Evolutionary conservation across 2,329 filamentous ascomycete species (phyloP).

Genomic region (Xylariomycetidae sp.): DNA sequence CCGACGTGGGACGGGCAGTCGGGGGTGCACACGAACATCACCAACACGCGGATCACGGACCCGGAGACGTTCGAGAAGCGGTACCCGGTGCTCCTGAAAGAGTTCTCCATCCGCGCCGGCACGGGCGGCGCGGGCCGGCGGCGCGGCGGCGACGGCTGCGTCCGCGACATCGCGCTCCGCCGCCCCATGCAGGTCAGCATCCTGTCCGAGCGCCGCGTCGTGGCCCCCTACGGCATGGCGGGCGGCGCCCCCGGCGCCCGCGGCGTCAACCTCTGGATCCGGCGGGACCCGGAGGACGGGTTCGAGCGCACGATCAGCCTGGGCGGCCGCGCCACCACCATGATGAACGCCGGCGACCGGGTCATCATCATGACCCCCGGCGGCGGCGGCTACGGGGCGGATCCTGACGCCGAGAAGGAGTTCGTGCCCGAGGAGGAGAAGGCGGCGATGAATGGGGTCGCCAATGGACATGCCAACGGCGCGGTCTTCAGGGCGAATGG

Average conservation of each 20-base stretch:
- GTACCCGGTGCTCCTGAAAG: conserved; percentile 61
- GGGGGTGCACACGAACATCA: conserved; percentile 68
- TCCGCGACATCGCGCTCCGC: conserved; percentile 66
- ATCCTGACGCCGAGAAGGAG: conserved; percentile 6
- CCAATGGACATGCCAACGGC: neutral
- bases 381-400: conserved; percentile 42
- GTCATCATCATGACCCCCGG: conserved; percentile 57
- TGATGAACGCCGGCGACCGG: conserved; percentile 51
- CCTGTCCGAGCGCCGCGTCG: conserved; percentile 61
- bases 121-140: conserved; percentile 55
- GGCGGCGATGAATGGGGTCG: neutral
- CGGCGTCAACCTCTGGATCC: conserved; percentile 64
- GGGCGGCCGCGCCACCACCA: conserved; percentile 54
- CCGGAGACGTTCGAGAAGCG: conserved; percentile 63
- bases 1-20: conserved; percentile 59
- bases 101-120: conserved; percentile 53
- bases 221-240: conserved; percentile 64
- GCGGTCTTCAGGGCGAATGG: conserved; percentile 4
- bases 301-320: conserved; percentile 41
- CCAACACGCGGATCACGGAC: conserved; percentile 68
- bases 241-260: conserved; percentile 61
- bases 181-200: conserved; percentile 66
- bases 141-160: conserved; percentile 59
- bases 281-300: conserved; percentile 9
- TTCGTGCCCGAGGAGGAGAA: conserved; percentile 4